phyloP scores from a whole-genome alignment of 106 monocot genomes.

The Acanthochlamys bracteata region DNA sequence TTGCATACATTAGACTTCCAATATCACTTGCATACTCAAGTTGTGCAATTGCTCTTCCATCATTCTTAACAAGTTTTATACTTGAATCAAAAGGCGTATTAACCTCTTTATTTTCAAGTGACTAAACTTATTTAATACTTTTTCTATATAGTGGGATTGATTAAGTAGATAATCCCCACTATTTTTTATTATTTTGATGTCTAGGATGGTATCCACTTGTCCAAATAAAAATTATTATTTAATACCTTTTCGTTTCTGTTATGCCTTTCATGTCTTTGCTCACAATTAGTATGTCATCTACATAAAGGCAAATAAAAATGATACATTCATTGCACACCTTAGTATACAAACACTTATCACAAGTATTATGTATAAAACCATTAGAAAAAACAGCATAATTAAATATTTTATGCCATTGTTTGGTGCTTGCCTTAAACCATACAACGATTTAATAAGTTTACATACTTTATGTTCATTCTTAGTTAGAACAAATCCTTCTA shows the following conservation, averaged over 20 bases:
- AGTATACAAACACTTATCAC: neutral
- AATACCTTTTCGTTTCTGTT: neutral
- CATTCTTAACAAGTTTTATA: neutral
- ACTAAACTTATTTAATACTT: neutral
- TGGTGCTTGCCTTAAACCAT: slow-evolving; percentile 2
- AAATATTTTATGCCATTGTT: slow-evolving; percentile 1
- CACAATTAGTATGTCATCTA: slow-evolving; percentile 3
- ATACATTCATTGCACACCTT: neutral
- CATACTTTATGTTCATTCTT: neutral
- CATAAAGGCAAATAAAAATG: slow-evolving; percentile 1
- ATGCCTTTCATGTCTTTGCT: neutral
- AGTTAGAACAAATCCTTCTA: neutral
- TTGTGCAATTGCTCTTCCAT: neutral
- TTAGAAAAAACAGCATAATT: neutral
- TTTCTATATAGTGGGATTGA: neutral
- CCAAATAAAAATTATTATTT: too few relatives aligned
- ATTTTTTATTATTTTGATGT: neutral
- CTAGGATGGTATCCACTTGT: neutral
- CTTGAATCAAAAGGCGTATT: neutral
- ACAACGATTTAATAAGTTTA: slow-evolving; percentile 1
- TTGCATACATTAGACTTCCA: slow-evolving; percentile 5
- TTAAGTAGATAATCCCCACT: neutral
- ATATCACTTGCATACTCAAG: neutral
- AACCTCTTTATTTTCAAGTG: neutral
- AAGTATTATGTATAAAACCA: slow-evolving; percentile 3